Conservation (phyloP, 805 yeast species). For the Suhomyces faveliae region DNA sequence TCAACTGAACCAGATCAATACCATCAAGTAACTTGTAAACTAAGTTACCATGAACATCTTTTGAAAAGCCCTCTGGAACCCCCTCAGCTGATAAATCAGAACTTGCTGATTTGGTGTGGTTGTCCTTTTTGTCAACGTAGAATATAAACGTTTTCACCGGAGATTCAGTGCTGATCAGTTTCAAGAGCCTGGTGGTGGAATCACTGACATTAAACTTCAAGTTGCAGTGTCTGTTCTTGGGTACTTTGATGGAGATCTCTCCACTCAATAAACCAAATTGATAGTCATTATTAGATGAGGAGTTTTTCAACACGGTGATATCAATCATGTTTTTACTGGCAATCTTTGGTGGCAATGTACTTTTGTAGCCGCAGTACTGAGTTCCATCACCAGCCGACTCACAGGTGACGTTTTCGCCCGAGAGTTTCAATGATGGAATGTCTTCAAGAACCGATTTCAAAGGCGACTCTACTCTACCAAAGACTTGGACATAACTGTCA, state of each 20-base stretch:
- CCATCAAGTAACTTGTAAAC: constrained; percentile 58
- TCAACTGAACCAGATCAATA: constrained; percentile 60
- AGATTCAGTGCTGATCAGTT: constrained; percentile 27
- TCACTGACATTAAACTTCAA: constrained; percentile 55
- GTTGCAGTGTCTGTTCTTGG: constrained; percentile 63
- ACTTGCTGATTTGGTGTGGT: constrained; percentile 7
- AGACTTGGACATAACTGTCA: constrained; percentile 43
- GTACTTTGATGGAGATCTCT: constrained; percentile 55
- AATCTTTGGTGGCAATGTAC: constrained; percentile 44
- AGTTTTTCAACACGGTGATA: constrained; percentile 51
- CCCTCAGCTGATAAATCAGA: constrained; percentile 10
- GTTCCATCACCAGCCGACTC: constrained; percentile 40
- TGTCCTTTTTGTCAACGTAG: constrained; percentile 37
- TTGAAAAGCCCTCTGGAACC: constrained; percentile 48
- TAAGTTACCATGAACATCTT: constrained; percentile 41
- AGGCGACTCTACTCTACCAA: constrained; percentile 50
- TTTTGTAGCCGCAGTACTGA: constrained; percentile 53
- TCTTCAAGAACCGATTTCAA: constrained; percentile 49
- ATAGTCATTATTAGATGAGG: constrained; percentile 40
- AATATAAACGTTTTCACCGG: constrained; percentile 67
- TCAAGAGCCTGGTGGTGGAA: constrained; percentile 27
- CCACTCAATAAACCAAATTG: constrained; percentile 69
- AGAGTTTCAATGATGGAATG: constrained; percentile 59
- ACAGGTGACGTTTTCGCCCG: constrained; percentile 34
- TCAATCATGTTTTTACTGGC: constrained; percentile 43